These are phyloP conservation scores for Tritrichomonas musculus DNA, from an alignment of 208 protist species.

Conservation along the genomic window DNA sequence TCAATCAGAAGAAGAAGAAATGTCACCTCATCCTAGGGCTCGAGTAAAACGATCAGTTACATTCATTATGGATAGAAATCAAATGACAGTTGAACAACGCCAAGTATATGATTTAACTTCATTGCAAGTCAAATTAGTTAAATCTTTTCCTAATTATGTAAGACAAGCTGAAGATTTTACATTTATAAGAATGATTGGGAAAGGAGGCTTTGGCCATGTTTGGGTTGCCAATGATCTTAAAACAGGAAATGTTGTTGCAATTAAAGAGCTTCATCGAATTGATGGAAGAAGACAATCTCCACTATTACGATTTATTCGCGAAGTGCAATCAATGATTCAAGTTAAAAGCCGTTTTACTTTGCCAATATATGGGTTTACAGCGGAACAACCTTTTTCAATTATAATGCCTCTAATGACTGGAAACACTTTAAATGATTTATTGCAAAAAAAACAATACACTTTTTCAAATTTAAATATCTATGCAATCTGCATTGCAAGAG, in stretches of 20 bases:
- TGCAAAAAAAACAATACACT: neutral
- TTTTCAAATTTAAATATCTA: too few species aligned
- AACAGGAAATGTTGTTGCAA: neutral
- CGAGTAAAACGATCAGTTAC: too few species aligned
- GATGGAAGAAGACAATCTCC: neutral
- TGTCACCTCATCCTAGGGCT: too few species aligned
- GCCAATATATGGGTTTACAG: neutral
- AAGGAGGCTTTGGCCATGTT: neutral
- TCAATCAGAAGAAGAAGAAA: too few species aligned
- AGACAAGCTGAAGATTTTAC: neutral
- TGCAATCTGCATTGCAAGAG: too few species aligned
- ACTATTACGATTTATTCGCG: neutral
- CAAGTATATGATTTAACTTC: too few species aligned
- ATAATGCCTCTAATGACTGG: neutral
- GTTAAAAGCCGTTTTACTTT: neutral
- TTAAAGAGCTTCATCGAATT: neutral
- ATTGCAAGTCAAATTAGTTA: neutral
- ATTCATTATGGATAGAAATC: too few species aligned
- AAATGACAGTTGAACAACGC: too few species aligned
- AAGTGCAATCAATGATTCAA: neutral
- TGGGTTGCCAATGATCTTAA: neutral
- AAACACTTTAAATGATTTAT: too few species aligned
- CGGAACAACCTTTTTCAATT: neutral
- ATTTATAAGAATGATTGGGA: neutral
- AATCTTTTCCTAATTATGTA: neutral